Base-by-base conservation (phyloP, 208 protist genomes). In the Crithidia sp. region DNA sequence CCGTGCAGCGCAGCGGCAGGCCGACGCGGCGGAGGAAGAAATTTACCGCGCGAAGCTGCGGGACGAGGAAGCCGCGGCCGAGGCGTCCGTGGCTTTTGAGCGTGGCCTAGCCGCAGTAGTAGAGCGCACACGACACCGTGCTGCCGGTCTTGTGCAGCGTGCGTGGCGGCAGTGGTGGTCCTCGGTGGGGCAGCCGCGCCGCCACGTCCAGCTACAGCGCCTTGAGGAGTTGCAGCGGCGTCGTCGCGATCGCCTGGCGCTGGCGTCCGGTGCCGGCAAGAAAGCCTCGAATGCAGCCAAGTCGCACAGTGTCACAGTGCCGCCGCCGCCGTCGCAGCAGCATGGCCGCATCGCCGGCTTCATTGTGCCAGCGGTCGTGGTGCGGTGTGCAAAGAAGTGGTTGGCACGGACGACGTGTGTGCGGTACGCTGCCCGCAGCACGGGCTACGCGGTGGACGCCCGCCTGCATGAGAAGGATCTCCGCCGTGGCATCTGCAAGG, bases 91-190 rank as follows among this genome's bases (percentile, higher is more conserved):
- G 0, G 67, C 36, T 7, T 85, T 85, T 53, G 54, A 89, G 49
- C 59, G 14, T 0, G 75, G 66, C 3, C 65, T 89, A 2, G 9
- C 54, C n/a, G 52, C 10, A 5, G 76, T 94, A 16, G 52, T 73
- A 6, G 41, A 41, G 2, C 89, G 89, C 53, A 90, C 84, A 7
- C 65, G 74, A 19, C 44, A 74, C 12, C 77, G 77, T 14, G 89
- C 87, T 3, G 92, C 89, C 0, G 36, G 8, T 5, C 65, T 40
- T 2, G 87, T 96, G 49, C 92, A 96, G 67, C 71, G 63, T 9
- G 41, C 39, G 52, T 96, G 92, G 89, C 67, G 16, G 16, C 74
- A 68, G 53, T 96, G 92, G 92, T 96, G 92, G 89, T 55, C 39
- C 9, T 57, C 73, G 6, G 59, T 90, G 3, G 92, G 92, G 9